Percentiles rank a stretch among this genome's conserved stretches.
phyloP scores from a whole-genome alignment of 2,329 filamentous ascomycete genomes.

The Myriosclerotinia curreyana region DNA sequence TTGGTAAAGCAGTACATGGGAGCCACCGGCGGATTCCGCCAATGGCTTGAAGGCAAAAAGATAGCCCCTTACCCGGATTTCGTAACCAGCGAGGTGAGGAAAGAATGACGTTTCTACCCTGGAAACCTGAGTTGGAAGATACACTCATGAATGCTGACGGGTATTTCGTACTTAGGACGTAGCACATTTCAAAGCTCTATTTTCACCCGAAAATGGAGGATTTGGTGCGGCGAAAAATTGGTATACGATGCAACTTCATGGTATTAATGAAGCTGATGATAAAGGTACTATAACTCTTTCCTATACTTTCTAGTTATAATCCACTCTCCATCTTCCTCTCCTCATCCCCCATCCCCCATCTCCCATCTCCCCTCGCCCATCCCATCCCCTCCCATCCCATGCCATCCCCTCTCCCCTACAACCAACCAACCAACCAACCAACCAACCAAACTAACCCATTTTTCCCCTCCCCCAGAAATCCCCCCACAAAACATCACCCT shows the following conservation, averaged over 20 bases:
- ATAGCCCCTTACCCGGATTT: slow-evolving; percentile 24
- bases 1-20: slow-evolving; percentile 24
- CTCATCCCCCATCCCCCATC: too few relatives aligned
- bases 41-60: slow-evolving; percentile 10
- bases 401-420: too few relatives aligned
- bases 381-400: too few relatives aligned
- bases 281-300: not conserved
- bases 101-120: not conserved
- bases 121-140: too few relatives aligned
- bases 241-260: slow-evolving; percentile 14
- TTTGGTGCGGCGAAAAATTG: slow-evolving; percentile 14
- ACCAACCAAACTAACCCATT: too few relatives aligned
- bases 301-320: not conserved
- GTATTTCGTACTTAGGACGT: not conserved
- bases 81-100: slow-evolving; percentile 22
- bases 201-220: slow-evolving; percentile 5
- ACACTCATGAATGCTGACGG: not conserved
- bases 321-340: not conserved
- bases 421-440: too few relatives aligned
- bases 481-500: slow-evolving; percentile 12
- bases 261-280: slow-evolving; percentile 9
- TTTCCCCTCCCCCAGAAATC: too few relatives aligned
- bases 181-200: not conserved
- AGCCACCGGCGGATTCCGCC: slow-evolving; percentile 21
- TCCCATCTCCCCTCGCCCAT: too few relatives aligned